Conservation (phyloP, 768 basidiomycete species). For the Fibroporia radiculosa region DNA sequence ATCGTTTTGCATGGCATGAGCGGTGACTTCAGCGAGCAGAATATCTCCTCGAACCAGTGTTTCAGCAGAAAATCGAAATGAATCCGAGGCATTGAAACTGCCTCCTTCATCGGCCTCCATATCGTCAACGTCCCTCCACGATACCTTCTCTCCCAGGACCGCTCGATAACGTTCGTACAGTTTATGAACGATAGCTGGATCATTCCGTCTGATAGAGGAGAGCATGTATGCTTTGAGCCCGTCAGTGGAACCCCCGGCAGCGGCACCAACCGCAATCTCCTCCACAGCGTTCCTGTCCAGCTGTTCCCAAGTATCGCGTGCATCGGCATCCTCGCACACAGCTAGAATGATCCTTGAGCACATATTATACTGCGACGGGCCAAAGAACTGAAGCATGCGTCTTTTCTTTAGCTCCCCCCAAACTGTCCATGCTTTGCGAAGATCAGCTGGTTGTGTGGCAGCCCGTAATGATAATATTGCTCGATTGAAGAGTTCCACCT, state of each 20-base stretch:
- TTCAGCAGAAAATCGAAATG: not conserved
- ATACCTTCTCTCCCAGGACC: constrained; percentile 16
- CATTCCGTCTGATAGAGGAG: constrained; percentile 1
- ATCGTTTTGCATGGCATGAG: constrained; percentile 50
- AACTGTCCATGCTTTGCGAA: constrained; percentile 20
- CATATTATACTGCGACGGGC: constrained; percentile 30
- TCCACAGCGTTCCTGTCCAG: constrained; percentile 26
- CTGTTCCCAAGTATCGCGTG: constrained; percentile 13
- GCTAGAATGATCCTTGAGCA: constrained; percentile 30
- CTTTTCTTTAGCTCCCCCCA: constrained; percentile 39
- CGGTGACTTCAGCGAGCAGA: constrained; percentile 48
- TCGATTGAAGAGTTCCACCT: constrained; percentile 29
- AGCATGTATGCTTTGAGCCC: constrained; percentile 11
- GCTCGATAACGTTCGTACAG: constrained; percentile 13
- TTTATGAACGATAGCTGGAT: constrained; percentile 16
- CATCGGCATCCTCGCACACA: constrained; percentile 4
- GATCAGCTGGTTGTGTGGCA: constrained; percentile 30
- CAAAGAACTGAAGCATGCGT: constrained; percentile 39
- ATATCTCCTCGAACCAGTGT: constrained; percentile 20
- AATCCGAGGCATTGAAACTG: not conserved
- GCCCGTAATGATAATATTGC: constrained; percentile 30
- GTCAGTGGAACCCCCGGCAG: constrained; percentile 34
- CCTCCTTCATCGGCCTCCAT: not conserved
- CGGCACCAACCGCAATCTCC: constrained; percentile 43
- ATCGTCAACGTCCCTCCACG: not conserved